These are phyloP conservation scores for Peronospora farinosa DNA, from an alignment of 352 stramenopile genomes.

Conservation along the genomic window DNA sequence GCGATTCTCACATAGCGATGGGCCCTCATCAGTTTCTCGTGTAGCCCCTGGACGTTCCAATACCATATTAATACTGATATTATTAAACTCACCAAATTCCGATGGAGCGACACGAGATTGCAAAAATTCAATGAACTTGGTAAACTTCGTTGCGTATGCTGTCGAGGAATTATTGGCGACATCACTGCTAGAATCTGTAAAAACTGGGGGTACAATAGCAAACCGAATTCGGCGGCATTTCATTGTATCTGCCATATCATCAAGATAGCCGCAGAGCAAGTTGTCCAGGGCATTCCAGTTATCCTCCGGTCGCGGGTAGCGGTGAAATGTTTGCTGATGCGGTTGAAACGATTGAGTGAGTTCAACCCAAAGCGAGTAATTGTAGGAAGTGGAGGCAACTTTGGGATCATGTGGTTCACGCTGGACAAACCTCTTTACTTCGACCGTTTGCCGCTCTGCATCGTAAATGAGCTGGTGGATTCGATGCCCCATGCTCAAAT, in stretches of 20 bases:
- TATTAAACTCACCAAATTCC: conserved; percentile 44
- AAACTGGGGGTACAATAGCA: conserved; percentile 42
- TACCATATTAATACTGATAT: conserved; percentile 40
- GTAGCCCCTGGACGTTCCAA: conserved; percentile 17
- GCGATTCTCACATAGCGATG: conserved; percentile 15
- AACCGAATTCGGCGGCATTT: conserved; percentile 73
- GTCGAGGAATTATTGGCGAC: conserved; percentile 12
- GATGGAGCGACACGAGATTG: conserved; percentile 48
- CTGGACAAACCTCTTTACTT: conserved; percentile 73
- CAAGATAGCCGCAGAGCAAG: conserved; percentile 66
- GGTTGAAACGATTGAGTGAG: conserved; percentile 63
- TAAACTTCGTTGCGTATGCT: conserved; percentile 44
- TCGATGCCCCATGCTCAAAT: conserved; percentile 73
- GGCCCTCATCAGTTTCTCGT: conserved; percentile 2
- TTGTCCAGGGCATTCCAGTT: conserved; percentile 79
- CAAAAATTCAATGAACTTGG: conserved; percentile 59
- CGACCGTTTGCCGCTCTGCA: conserved; percentile 58
- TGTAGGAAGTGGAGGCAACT: conserved; percentile 46
- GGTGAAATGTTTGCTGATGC: conserved; percentile 64
- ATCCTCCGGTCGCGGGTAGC: conserved; percentile 60
- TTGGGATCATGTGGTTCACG: conserved; percentile 30
- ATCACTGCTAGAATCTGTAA: conserved; percentile 3
- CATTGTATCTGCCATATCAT: conserved; percentile 64
- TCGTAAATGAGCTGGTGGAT: conserved; percentile 82
- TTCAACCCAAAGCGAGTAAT: conserved; percentile 66